Conservation (phyloP, 2,329 filamentous ascomycete species). For the Polychaeton citri region DNA sequence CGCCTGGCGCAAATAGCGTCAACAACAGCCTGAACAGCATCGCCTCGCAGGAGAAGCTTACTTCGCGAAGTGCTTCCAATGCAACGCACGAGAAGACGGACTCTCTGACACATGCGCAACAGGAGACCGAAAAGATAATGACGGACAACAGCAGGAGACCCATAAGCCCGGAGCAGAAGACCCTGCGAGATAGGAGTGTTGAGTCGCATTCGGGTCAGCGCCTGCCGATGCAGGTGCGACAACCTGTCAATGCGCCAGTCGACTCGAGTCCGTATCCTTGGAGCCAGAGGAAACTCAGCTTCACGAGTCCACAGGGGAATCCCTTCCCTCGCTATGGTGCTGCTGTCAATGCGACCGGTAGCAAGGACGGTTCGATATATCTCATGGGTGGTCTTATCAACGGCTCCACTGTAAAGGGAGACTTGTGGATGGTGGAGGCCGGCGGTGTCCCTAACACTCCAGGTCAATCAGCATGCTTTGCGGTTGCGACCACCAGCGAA, state of each 20-base stretch:
- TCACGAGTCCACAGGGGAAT: constrained; percentile 66
- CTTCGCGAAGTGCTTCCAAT: background rate
- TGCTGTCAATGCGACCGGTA: constrained; percentile 81
- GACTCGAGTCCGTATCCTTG: constrained; percentile 86
- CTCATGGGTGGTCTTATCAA: constrained; percentile 95
- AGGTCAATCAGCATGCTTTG: constrained; percentile 78
- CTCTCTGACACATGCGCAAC: background rate
- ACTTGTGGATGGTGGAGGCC: constrained; percentile 95
- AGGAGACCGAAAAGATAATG: constrained; percentile 2
- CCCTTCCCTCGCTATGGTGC: constrained; percentile 96
- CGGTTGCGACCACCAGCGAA: constrained; percentile 80
- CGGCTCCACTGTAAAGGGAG: constrained; percentile 88
- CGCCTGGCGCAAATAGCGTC: constrained; percentile 62
- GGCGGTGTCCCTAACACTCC: constrained; percentile 30
- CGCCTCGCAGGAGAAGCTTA: constrained; percentile 6
- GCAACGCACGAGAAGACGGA: background rate
- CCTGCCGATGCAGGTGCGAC: constrained; percentile 12
- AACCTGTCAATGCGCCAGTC: constrained; percentile 33
- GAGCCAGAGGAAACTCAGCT: constrained; percentile 81
- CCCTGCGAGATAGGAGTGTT: constrained; percentile 13
- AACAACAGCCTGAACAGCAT: constrained; percentile 31
- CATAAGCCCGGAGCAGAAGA: constrained; percentile 46
- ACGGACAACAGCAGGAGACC: constrained; percentile 9
- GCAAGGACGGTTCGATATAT: constrained; percentile 94
- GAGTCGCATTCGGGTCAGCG: constrained; percentile 20